Base-by-base conservation (phyloP, 805 yeast species). In the Wickerhamiella vanderwaltii region DNA sequence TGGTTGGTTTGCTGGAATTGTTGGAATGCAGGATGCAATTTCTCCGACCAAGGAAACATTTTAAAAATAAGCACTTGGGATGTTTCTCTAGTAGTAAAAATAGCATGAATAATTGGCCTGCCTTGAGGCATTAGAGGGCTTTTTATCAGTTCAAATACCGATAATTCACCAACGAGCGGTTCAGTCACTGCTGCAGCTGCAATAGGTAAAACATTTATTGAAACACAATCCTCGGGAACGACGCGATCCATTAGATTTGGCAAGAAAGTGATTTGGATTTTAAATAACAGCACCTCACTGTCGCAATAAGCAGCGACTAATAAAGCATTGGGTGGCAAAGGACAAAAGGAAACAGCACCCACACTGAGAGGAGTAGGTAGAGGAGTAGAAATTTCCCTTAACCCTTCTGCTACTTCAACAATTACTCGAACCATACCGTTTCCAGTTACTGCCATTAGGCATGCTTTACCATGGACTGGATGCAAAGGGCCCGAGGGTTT, bases 381-480 rank as follows among this genome's bases (percentile, higher is more conserved):
- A 17, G 46, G 23, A n/a, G 48, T 47, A 32, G 41, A 55, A 39
- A 44, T 49, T 37, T 51, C 56, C 18, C 48, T 34, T 38, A 50
- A 46, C 16, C 39, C 44, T 20, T 46, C 51, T 5, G 48, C 51
- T 15, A 43, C 43, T 54, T 78, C 88, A 53, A 71, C 78, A 64
- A 76, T 75, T 22, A 79, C 57, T 18, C 68, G 62, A 30, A 77
- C 58, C 43, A 66, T 64, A 1, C 91, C 94, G 48, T 75, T 72
- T 43, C 69, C 65, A 33, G 88, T 66, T 29, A 82, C 62, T 1
- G 75, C 75, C 18, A 82, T 59, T 51, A 85, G 75, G 2, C 87
- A 91, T 44, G 79, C 79, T 48, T 78, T 79, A 3, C 78, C 67
- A 12, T 69, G 57, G 18, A 75, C 60, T 3, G 94, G 91, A 57